A percentile compares a stretch with the other conserved stretches of the same genome.
These are phyloP conservation scores for Pyrus betulifolia DNA, from an alignment of 306 rosid genomes.

Conservation along the genomic window DNA sequence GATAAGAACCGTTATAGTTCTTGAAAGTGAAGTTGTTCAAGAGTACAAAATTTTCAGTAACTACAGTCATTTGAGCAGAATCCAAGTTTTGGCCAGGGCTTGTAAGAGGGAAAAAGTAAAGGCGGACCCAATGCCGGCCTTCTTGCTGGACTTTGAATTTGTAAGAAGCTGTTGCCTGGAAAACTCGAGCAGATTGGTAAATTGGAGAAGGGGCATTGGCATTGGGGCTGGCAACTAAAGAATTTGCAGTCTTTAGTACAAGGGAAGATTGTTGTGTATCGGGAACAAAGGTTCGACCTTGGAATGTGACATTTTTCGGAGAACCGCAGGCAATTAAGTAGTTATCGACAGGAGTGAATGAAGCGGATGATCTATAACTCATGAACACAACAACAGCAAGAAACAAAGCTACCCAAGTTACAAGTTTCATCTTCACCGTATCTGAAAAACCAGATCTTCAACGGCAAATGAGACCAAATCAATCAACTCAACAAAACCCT, in stretches of 20 bases:
- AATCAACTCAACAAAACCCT: neutral
- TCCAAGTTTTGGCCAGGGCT: slow-evolving; percentile 38
- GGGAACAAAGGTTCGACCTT: slow-evolving; percentile 67
- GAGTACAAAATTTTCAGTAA: slow-evolving; percentile 72
- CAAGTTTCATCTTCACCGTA: slow-evolving; percentile 41
- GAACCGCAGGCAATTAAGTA: slow-evolving; percentile 85
- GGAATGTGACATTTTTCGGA: slow-evolving; percentile 46
- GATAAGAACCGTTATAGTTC: slow-evolving; percentile 53
- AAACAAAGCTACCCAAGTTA: slow-evolving; percentile 34
- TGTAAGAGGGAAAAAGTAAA: slow-evolving; percentile 60
- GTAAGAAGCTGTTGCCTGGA: slow-evolving; percentile 53
- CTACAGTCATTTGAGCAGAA: slow-evolving; percentile 65
- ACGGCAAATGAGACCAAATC: neutral
- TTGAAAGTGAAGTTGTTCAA: slow-evolving; percentile 63
- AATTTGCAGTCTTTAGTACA: slow-evolving; percentile 47
- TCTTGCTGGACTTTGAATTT: slow-evolving; percentile 40
- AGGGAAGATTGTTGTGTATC: slow-evolving; percentile 56
- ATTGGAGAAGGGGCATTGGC: slow-evolving; percentile 56
- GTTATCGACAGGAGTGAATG: slow-evolving; percentile 57
- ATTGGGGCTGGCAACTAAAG: slow-evolving; percentile 46
- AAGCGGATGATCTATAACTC: slow-evolving; percentile 41
- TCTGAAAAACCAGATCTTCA: slow-evolving; percentile 8
- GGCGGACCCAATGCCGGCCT: slow-evolving; percentile 85
- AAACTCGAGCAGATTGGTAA: slow-evolving; percentile 69
- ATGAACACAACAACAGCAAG: slow-evolving; percentile 27